Evolutionary conservation across 2,329 filamentous ascomycete species (phyloP).

Genomic region (Xylariaceae sp.): DNA sequence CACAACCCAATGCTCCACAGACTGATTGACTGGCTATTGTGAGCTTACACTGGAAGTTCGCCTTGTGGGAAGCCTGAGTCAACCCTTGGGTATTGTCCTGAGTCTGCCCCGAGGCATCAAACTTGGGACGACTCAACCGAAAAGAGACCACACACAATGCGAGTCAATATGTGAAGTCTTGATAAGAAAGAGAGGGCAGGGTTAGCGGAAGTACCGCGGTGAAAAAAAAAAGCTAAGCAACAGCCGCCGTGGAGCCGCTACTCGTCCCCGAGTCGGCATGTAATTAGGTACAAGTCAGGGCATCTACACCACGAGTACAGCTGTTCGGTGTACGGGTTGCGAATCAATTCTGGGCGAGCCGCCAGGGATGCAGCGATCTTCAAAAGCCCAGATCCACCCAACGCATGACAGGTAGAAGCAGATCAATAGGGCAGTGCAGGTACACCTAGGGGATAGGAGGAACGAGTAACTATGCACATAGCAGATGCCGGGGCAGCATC

Average conservation of each 20-base stretch:
- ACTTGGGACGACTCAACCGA: slow-evolving; percentile 1
- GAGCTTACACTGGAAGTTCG: too few relatives aligned
- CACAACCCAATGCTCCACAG: slow-evolving; percentile 3
- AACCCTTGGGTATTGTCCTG: too few relatives aligned
- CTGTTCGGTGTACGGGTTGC: too few relatives aligned
- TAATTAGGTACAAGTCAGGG: too few relatives aligned
- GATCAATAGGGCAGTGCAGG: slow-evolving; percentile 24
- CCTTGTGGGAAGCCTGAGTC: too few relatives aligned
- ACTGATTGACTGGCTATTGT: background rate
- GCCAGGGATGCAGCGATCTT: background rate
- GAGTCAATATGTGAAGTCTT: slow-evolving; percentile 1
- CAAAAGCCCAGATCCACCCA: slow-evolving; percentile 1
- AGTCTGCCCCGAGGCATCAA: slow-evolving; percentile 12
- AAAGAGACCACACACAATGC: slow-evolving; percentile 1
- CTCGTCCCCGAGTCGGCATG: background rate
- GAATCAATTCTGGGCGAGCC: too few relatives aligned
- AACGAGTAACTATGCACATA: slow-evolving; percentile 10
- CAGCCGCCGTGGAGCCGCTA: slow-evolving; percentile 4
- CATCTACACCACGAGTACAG: too few relatives aligned
- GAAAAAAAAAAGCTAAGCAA: background rate
- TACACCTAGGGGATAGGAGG: too few relatives aligned
- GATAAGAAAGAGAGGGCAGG: slow-evolving; percentile 14
- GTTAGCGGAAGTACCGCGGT: slow-evolving; percentile 11
- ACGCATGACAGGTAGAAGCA: slow-evolving; percentile 20
- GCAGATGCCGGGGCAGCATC: background rate